Evolutionary conservation across 139 green algal species (phyloP).

Genomic region (Chlorella sorokiniana): DNA sequence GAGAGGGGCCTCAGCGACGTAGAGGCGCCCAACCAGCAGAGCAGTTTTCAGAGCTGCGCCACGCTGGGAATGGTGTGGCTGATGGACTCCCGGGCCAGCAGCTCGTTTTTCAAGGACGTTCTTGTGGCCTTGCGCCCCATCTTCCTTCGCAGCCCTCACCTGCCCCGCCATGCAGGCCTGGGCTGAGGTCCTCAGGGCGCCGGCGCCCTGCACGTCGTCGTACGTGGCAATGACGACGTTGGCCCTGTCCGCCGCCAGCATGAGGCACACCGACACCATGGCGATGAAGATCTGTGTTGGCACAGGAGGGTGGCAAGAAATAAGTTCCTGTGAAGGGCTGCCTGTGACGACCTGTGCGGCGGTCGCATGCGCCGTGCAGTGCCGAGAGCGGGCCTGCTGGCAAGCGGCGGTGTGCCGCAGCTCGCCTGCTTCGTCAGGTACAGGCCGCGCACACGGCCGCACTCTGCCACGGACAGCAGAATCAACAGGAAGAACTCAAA

Average conservation of each 20-base stretch:
- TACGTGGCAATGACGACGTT: not conserved
- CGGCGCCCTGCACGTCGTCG: too few relatives aligned
- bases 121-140: too few relatives aligned
- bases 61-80: too few relatives aligned
- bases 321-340: too few relatives aligned
- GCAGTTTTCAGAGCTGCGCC: too few relatives aligned
- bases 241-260: constrained; percentile 20
- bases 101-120: too few relatives aligned
- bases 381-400: too few relatives aligned
- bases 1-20: not conserved
- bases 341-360: not conserved
- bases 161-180: constrained; percentile 8
- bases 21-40: too few relatives aligned
- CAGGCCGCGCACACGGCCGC: not conserved
- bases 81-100: too few relatives aligned
- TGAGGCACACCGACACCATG: constrained; percentile 25
- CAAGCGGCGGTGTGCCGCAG: too few relatives aligned
- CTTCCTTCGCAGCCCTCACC: not conserved
- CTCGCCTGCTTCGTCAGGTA: constrained; percentile 14
- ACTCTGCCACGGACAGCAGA: constrained; percentile 27
- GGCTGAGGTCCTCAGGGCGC: not conserved
- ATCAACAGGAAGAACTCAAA: constrained; percentile 33
- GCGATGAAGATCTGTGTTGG: constrained; percentile 5
- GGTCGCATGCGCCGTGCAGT: too few relatives aligned
- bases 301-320: not conserved